Base-by-base conservation (phyloP, 2,329 filamentous ascomycete genomes). In the Metarhizium robertsii region DNA sequence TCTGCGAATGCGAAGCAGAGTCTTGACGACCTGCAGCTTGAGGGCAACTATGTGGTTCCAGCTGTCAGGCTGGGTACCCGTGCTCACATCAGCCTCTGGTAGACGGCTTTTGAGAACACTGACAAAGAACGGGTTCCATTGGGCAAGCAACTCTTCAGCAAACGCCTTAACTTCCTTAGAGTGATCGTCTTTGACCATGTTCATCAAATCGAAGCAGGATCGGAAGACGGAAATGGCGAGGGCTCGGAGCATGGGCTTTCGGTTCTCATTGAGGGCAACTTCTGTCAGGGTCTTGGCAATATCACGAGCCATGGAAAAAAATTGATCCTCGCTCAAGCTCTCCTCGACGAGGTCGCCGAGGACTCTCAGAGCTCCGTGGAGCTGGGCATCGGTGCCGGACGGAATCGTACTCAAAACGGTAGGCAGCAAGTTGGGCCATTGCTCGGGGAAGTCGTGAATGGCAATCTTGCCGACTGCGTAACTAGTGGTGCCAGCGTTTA, bases 101-200 rank as follows among this genome's bases (percentile, higher is more conserved):
- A 97, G 75, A 50, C 81, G 79, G 32, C 83, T 78, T 71, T 94
- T 91, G 68, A 97, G 77, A 8, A 87, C 83, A 43, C 82, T 79
- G 61, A 90, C 79, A 75, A 97, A 94, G 75, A 96, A 96, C 4
- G 92, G 90, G 59, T 89, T 86, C 94, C 94, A 99, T 52, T 83
- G 81, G 62, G 79, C 80, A 51, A 97, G 78, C 0, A 90, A 84
- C 66, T 95, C 88, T 58, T 96, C 90, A 53, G 92, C 91, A 69
- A 99, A 99, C 1, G 79, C 80, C 71, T 90, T 94, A 58, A 97
- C 90, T 55, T 89, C 89, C 56, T 81, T 80, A 65, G 89, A 88
- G 72, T 97, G 89, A 62, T 95, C 90, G 62, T 96, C 92, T 77
- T 96, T 88, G 61, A 97, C 88, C 83, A 96, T 95, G 72, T 97